Evolutionary conservation across 495 filamentous ascomycete species (phyloP).

Genomic region (Talaromyces liani): DNA sequence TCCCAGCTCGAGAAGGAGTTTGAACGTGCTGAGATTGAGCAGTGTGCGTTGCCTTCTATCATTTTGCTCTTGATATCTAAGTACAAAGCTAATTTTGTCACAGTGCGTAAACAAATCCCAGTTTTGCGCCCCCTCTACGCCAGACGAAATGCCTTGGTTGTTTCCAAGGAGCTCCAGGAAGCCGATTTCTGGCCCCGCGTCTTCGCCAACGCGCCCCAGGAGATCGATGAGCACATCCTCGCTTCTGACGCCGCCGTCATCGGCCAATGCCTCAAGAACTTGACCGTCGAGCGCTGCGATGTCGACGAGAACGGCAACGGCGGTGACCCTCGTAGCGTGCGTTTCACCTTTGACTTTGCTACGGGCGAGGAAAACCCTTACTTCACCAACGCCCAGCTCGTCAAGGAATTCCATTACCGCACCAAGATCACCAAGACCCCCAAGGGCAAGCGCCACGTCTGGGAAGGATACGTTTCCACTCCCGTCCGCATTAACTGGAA

Average conservation of each 20-base stretch:
- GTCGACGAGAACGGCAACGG: constrained; percentile 46
- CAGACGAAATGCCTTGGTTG: constrained; percentile 59
- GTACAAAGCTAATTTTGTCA: neutral
- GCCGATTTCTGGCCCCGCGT: constrained; percentile 85
- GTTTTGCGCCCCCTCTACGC: constrained; percentile 54
- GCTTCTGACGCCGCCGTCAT: constrained; percentile 66
- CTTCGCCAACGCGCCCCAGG: constrained; percentile 70
- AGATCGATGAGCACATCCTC: constrained; percentile 79
- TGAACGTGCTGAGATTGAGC: constrained; percentile 29
- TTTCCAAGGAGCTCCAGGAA: constrained; percentile 46
- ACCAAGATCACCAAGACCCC: constrained; percentile 30
- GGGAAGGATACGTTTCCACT: constrained; percentile 69
- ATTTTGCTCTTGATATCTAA: neutral
- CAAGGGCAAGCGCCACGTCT: constrained; percentile 46
- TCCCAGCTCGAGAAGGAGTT: constrained; percentile 31
- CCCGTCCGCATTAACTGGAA: constrained; percentile 88
- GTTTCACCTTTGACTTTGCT: constrained; percentile 38
- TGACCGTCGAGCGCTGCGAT: constrained; percentile 73
- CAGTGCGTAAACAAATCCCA: constrained; percentile 29
- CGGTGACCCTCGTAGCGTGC: constrained; percentile 42
- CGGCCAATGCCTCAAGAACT: constrained; percentile 46
- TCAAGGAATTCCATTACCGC: constrained; percentile 87
- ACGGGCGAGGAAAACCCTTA: constrained; percentile 55
- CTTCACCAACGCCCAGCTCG: constrained; percentile 65
- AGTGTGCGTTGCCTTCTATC: constrained; percentile 24